phyloP scores from a whole-genome alignment of 2,329 filamentous ascomycete species.

The Phialophora chinensis region DNA sequence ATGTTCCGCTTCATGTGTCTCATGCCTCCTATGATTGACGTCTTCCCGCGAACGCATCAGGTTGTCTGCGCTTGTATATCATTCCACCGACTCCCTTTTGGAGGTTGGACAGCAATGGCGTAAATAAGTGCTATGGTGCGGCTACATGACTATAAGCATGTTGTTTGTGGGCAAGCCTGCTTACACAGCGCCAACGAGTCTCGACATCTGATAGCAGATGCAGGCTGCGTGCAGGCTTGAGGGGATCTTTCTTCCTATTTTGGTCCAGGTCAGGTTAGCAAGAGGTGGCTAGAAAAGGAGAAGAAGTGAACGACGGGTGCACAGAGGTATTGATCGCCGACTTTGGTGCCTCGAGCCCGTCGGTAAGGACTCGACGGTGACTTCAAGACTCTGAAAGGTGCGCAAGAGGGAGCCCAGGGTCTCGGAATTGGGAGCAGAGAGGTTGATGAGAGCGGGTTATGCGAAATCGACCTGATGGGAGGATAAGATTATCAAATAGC shows the following conservation, averaged over 20 bases:
- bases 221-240: not conserved
- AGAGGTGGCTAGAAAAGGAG: not conserved
- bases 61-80: not conserved
- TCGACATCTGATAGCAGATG: not conserved
- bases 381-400: not conserved
- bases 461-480: not conserved
- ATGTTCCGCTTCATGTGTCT: not conserved
- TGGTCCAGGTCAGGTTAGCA: not conserved
- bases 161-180: not conserved
- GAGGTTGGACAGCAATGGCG: not conserved
- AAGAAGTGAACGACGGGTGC: not conserved
- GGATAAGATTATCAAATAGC: not conserved
- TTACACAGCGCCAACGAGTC: not conserved
- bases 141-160: not conserved
- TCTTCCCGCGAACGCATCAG: not conserved
- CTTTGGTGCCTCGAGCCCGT: not conserved
- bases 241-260: not conserved
- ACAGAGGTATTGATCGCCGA: not conserved
- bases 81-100: not conserved
- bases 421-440: not conserved
- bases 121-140: not conserved
- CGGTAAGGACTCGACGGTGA: not conserved
- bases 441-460: not conserved
- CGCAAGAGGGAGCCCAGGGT: not conserved
- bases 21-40: not conserved